Base-by-base conservation (phyloP, 352 stramenopile genomes). In the Phytophthora vignae region DNA sequence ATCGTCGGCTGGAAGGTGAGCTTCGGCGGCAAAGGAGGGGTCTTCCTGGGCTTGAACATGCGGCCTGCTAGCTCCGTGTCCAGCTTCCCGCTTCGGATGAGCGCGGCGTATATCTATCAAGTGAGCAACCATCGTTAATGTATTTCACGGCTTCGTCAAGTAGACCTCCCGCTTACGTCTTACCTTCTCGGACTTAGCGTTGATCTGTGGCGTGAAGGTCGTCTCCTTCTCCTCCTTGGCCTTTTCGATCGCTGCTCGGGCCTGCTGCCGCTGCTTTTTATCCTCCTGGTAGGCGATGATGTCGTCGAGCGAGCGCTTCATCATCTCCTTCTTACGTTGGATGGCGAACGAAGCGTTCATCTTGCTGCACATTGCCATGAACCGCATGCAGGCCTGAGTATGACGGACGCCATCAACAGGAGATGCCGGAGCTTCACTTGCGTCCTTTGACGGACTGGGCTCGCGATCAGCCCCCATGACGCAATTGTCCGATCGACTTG, bases 351-450 rank as follows among this genome's bases (percentile, higher is more conserved):
- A 82, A 3, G 64, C 57, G 68, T 89, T 88, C 71, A 84, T 84
- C 52, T 79, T 85, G 36, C 54, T 68, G 54, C 83, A 90, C 59
- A 83, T 84, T 12, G 73, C 61, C 83, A 89, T 85, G 64, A 90
- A 90, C 10, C 81, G 72, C 52, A 74, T 40, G 38, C 83, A 90
- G 0, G 79, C 64, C 14, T 73, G 50, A n/a, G 79, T 80, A 60
- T 88, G 83, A 1, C 60, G 64, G 57, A 63, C 15, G 38, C 29
- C 22, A 25, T 72, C 36, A 27, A 27, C 5, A 40, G 36, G 29
- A 66, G 63, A 53, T 36, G 49, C 11, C 44, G 61, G 25, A 22
- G 55, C 60, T 38, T 65, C 52, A n/a, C 50, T 40, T 57, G 55
- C 53, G 38, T 21, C 55, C 40, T 73, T 74, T 1, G 66, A 66